phyloP scores from a whole-genome alignment of 805 yeast genomes.

The Wickerhamomyces tratensis region DNA sequence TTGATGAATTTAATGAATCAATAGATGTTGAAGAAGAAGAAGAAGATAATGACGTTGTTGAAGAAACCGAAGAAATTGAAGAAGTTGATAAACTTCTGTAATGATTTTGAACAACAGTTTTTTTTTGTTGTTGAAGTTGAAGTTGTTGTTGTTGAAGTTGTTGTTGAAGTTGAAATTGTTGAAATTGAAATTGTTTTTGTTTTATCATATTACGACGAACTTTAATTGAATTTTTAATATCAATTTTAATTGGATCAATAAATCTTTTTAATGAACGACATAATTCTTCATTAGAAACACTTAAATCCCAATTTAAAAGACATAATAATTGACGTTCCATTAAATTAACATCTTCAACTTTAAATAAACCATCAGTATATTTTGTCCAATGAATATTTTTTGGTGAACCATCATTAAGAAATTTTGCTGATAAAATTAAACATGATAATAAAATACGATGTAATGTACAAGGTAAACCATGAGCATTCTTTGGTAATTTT shows the following conservation, averaged over 20 bases:
- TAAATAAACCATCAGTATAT: slow-evolving; percentile 67
- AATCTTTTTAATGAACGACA: slow-evolving; percentile 59
- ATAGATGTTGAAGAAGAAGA: slow-evolving; percentile 4
- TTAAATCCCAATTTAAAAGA: slow-evolving; percentile 63
- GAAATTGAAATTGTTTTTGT: slow-evolving; percentile 1
- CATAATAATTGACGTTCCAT: slow-evolving; percentile 73
- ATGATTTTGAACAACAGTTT: slow-evolving; percentile 5
- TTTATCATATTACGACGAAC: slow-evolving; percentile 5
- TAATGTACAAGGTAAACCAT: slow-evolving; percentile 71
- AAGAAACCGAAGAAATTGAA: slow-evolving; percentile 7
- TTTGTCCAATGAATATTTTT: slow-evolving; percentile 73
- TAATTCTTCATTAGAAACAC: slow-evolving; percentile 60
- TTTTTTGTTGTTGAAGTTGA: background rate
- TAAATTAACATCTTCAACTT: slow-evolving; percentile 57
- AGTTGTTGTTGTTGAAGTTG: background rate
- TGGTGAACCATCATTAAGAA: slow-evolving; percentile 71
- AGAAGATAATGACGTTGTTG: slow-evolving; percentile 4
- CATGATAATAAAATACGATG: slow-evolving; percentile 73
- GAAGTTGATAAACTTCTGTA: slow-evolving; percentile 7
- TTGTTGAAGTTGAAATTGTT: background rate
- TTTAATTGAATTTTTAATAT: slow-evolving; percentile 21
- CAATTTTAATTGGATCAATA: slow-evolving; percentile 60
- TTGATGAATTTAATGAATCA: background rate
- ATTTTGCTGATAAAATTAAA: slow-evolving; percentile 62
- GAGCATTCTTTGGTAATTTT: slow-evolving; percentile 60